Evolutionary conservation across 805 yeast species (phyloP).

Genomic region (Metschnikowia bowlesiae): DNA sequence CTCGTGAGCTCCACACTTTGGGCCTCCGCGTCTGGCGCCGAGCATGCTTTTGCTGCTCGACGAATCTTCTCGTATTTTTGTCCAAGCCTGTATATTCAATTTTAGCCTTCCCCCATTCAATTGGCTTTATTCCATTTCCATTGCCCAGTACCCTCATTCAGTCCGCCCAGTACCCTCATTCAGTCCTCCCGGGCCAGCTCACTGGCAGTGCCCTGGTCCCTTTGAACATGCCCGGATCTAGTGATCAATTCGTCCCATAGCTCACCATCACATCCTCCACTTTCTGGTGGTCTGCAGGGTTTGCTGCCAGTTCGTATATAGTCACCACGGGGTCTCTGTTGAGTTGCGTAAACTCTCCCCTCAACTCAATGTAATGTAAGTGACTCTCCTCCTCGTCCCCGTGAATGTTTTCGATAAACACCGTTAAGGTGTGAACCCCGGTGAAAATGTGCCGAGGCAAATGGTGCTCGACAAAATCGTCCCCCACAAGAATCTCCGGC

Average conservation of each 20-base stretch:
- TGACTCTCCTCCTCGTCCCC: conserved; percentile 46
- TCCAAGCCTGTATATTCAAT: no score
- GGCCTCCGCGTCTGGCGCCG: no score
- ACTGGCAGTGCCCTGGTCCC: no score
- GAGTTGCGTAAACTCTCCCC: conserved; percentile 65
- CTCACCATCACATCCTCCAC: conserved; percentile 14
- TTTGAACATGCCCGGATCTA: no score
- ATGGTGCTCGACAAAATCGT: conserved; percentile 72
- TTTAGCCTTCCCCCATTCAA: no score
- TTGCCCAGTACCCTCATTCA: no score
- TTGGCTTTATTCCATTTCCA: no score
- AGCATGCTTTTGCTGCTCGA: no score
- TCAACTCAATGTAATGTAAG: conserved; percentile 67
- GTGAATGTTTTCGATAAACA: conserved; percentile 60
- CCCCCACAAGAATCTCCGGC: conserved; percentile 27
- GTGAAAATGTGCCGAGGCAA: conserved; percentile 73
- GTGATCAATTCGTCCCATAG: background rate
- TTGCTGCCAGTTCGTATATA: conserved; percentile 85
- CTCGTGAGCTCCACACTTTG: no score
- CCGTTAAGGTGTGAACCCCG: conserved; percentile 60
- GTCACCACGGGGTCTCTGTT: conserved; percentile 68
- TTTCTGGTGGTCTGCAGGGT: conserved; percentile 77
- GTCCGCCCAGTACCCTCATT: no score
- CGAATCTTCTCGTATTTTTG: no score
- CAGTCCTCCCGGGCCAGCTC: no score